Evolutionary conservation across 2,329 filamentous ascomycete genomes (phyloP), one percentile per base, ranked within the genome.

Genomic region (Pseudocercospora ulei): DNA sequence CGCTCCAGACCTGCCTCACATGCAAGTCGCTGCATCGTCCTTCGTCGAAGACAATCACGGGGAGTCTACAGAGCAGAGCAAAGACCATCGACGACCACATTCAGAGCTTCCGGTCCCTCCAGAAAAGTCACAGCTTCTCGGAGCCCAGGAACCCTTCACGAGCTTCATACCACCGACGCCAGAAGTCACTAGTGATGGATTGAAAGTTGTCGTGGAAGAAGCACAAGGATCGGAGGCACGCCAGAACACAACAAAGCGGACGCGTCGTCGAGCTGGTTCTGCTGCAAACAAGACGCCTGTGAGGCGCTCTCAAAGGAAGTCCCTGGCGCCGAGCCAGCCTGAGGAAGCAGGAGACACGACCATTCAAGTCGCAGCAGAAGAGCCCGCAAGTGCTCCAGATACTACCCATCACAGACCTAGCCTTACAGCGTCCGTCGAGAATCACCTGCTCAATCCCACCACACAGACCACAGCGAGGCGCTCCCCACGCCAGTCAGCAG

Each of bases 101-200:
- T 35, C 44, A 19, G 38, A 26, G 29, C 35, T 53, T n/a, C 51
- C 47, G 5, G 36, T 36, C 7, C 51, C 44, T 16, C 50, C 50
- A 13, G 40, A 48, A 7, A 23, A 50, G 6, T 52, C 51, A 13
- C 44, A 51, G 27, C 24, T 37, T 22, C 35, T 35, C 19, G 37
- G 40, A 14, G 38, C 33, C 6, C 41, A 44, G 14, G 13, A 37
- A 19, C 31, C 25, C 26, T 6, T 23, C 11, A 14, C 12, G 5
- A 38, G 14, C 16, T 37, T 25, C 19, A 29, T 62, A 4, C 59
- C 58, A 5, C 49, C 58, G 13, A 64, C 59, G 5, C 62, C 64
- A 4, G 55, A 61, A 33, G 54, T 60, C 16, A 65, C 62, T 0
- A 38, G 41, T 4, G 33, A 45, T 13, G 36, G 27, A 1, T 9